Evolutionary conservation across 2,329 filamentous ascomycete genomes (phyloP), one percentile per base, ranked within the genome.

Genomic region (Triangularia verruculosa): DNA sequence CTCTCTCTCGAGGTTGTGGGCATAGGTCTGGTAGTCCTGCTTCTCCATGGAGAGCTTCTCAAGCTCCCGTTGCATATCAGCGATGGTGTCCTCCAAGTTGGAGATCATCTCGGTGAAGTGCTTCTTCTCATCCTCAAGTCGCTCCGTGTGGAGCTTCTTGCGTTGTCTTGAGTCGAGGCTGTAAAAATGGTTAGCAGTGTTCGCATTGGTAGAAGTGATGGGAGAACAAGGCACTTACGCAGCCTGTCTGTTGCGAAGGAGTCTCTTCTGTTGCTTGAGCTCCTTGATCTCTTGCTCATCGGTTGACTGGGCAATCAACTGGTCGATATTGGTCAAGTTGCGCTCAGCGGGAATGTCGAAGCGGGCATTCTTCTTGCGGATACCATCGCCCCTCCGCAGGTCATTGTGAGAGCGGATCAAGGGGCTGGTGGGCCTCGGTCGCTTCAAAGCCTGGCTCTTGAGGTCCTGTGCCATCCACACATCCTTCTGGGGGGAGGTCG

Each of bases 101-200:
- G 80, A 85, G 74, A 97, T 91, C 74, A 91, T 80, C 70, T 86
- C 85, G 62, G 89, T 91, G 80, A 87, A 96, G 64, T 91, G 86
- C 82, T 97, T 97, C 84, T 98, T 97, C 81, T 98, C 94, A 76
- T 95, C 90, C 77, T 98, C 95, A 54, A 98, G 86, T 71, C 95
- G 89, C 80, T 98, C 95, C 32, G 95, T 98, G 80, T 98, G 94
- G 79, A 92, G 90, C 86, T 98, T 98, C 85, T 98, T 99, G 72
- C 95, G 89, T 78, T 98, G 94, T 70, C 95, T 88, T 53, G 95
- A 98, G 79, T 98, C 94, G 72, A 99, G 90, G 70, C 92, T 96
- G 72, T 20, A 4, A 3, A 17, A 15, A 57, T 15, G 24, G 15
- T 61, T 43, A 60, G 64, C 57, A 58, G 59, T 39, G 57, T 30